Evolutionary conservation across 192 early-diverging fungal genomes (phyloP).

Genomic region (Cladochytrium replicatum): DNA sequence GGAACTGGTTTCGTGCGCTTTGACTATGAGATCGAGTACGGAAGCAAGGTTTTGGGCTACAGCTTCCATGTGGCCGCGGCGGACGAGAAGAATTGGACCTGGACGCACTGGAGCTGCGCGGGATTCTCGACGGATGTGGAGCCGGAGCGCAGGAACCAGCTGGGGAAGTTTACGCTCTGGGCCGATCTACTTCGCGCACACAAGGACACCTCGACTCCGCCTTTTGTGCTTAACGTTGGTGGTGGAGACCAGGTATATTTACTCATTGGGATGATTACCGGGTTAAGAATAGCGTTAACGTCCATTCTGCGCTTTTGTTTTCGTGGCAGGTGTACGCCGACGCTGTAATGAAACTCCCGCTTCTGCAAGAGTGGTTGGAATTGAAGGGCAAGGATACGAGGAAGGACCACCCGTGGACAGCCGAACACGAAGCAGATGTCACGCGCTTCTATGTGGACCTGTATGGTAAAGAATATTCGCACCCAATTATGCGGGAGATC

Average conservation of each 20-base stretch:
- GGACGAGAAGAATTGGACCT: constrained; percentile 10
- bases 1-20: too few relatives aligned
- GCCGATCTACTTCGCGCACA: constrained; percentile 12
- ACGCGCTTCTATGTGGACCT: constrained; percentile 9
- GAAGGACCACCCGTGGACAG: constrained; percentile 1
- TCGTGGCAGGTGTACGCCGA: too few relatives aligned
- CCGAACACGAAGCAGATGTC: constrained; percentile 6
- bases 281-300: too few relatives aligned
- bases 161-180: constrained; percentile 12
- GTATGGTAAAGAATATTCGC: constrained; percentile 6
- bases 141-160: constrained; percentile 1
- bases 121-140: constrained; percentile 7
- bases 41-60: too few relatives aligned
- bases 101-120: constrained; percentile 9
- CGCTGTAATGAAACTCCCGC: neutral
- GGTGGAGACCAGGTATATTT: too few relatives aligned
- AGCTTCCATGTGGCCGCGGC: too few relatives aligned
- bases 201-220: too few relatives aligned
- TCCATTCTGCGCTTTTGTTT: too few relatives aligned
- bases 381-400: constrained; percentile 12
- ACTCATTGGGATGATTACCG: too few relatives aligned
- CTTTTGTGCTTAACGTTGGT: neutral
- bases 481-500: constrained; percentile 8
- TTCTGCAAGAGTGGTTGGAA: constrained; percentile 6
- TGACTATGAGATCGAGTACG: too few relatives aligned